phyloP scores from a whole-genome alignment of 2,329 filamentous ascomycete genomes.

The Aspergillus bombycis region DNA sequence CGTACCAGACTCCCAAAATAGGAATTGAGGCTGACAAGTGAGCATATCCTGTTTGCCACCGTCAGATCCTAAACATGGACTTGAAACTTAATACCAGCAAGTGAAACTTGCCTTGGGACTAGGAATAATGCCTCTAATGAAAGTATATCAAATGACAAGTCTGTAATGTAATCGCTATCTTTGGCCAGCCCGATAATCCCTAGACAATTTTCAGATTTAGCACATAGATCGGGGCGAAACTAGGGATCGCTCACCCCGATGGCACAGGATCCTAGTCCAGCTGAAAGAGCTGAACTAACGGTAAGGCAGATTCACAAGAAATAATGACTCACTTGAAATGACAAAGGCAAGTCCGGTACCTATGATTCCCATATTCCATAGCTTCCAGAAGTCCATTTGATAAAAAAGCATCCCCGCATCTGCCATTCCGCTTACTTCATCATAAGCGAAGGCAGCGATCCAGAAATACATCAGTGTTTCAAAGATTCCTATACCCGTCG shows the following conservation, averaged over 20 bases:
- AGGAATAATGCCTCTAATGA: slow-evolving; percentile 87
- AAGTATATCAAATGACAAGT: slow-evolving; percentile 85
- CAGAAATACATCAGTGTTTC: slow-evolving; percentile 81
- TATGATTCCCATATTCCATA: slow-evolving; percentile 75
- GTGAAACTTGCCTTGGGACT: slow-evolving; percentile 63
- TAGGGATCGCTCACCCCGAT: not conserved
- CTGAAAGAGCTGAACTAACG: slow-evolving; percentile 7
- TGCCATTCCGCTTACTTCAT: slow-evolving; percentile 80
- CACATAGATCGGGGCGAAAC: not conserved
- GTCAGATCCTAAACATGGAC: slow-evolving; percentile 23
- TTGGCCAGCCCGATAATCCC: slow-evolving; percentile 69
- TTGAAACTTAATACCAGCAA: slow-evolving; percentile 6
- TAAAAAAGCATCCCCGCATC: slow-evolving; percentile 89
- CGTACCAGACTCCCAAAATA: slow-evolving; percentile 68
- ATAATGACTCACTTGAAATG: slow-evolving; percentile 63
- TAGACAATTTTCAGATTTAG: slow-evolving; percentile 33
- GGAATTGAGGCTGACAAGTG: slow-evolving; percentile 80
- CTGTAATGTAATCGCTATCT: slow-evolving; percentile 65
- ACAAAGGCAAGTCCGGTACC: slow-evolving; percentile 72
- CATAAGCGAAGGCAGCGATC: slow-evolving; percentile 85
- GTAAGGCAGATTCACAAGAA: slow-evolving; percentile 26
- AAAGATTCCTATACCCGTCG: slow-evolving; percentile 64
- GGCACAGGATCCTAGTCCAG: slow-evolving; percentile 5
- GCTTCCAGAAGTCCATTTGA: slow-evolving; percentile 78
- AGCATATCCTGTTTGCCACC: slow-evolving; percentile 67